Conservation (phyloP, 768 basidiomycete genomes). For the Pholiota molesta region DNA sequence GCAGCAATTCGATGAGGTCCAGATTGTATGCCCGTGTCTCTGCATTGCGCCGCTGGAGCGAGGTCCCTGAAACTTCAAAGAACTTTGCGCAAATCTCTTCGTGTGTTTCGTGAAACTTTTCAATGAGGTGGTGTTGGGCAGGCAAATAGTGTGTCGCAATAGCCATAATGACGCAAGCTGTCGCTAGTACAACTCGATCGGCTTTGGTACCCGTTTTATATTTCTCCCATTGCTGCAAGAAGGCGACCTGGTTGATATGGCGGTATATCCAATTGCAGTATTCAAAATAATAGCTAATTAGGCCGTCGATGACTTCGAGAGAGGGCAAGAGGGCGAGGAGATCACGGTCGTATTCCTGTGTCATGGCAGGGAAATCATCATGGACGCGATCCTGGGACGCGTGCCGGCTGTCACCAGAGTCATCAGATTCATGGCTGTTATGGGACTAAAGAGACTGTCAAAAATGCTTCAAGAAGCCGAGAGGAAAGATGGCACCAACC, state of each 20-base stretch:
- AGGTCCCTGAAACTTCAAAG: slow-evolving; percentile 68
- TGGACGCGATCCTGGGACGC: slow-evolving; percentile 51
- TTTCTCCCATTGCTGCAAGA: slow-evolving; percentile 67
- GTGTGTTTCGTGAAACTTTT: slow-evolving; percentile 49
- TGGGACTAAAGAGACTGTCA: slow-evolving; percentile 29
- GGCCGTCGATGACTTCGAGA: slow-evolving; percentile 68
- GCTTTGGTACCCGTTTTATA: slow-evolving; percentile 69
- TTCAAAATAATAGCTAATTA: slow-evolving; percentile 79
- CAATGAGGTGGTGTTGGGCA: slow-evolving; percentile 61
- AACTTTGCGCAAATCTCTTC: slow-evolving; percentile 68
- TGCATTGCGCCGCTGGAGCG: slow-evolving; percentile 61
- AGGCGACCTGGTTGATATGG: slow-evolving; percentile 67
- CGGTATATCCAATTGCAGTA: slow-evolving; percentile 90
- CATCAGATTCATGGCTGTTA: slow-evolving; percentile 53
- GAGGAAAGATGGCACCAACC: slow-evolving; percentile 38
- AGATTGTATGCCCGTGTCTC: slow-evolving; percentile 65
- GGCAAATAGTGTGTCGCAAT: slow-evolving; percentile 76
- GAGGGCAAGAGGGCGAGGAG: slow-evolving; percentile 68
- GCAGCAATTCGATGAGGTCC: slow-evolving; percentile 75
- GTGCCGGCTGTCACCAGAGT: slow-evolving; percentile 50
- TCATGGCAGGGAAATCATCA: slow-evolving; percentile 46
- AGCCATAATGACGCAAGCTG: slow-evolving; percentile 75
- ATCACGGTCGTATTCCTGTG: slow-evolving; percentile 71
- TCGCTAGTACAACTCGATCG: slow-evolving; percentile 72
- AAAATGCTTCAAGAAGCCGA: slow-evolving; percentile 13